Conservation (phyloP, 345 rosid genomes). For the Pseudoturritis turrita region DNA sequence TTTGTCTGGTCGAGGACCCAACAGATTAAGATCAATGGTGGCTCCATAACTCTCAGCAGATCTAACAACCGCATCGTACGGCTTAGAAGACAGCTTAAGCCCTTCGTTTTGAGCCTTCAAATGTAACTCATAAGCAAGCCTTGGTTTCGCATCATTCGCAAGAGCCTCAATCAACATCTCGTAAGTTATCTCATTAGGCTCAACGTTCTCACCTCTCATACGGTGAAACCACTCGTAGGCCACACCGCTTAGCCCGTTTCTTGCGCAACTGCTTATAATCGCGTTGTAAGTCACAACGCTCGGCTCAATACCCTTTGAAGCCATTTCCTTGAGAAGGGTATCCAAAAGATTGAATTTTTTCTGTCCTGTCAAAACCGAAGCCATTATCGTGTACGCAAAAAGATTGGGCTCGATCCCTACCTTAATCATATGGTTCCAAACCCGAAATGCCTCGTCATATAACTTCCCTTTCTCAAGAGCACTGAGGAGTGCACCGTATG, state of each 20-base stretch:
- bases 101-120: conserved; percentile 58
- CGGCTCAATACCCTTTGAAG: conserved; percentile 52
- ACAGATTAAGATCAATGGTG: conserved; percentile 45
- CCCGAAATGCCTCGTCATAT: conserved; percentile 72
- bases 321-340: conserved; percentile 64
- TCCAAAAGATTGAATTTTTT: conserved; percentile 61
- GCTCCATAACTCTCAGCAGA: conserved; percentile 56
- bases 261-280: conserved; percentile 63
- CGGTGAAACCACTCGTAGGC: conserved; percentile 95
- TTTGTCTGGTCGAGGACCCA: conserved; percentile 69
- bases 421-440: conserved; percentile 93
- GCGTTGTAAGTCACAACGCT: conserved; percentile 93
- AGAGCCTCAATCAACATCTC: conserved; percentile 77
- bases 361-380: conserved; percentile 64
- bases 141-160: conserved; percentile 74
- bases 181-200: conserved; percentile 67
- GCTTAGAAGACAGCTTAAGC: conserved; percentile 53
- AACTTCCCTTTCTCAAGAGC: conserved; percentile 88
- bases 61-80: conserved; percentile 54
- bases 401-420: conserved; percentile 67
- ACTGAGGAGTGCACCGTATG: conserved; percentile 82
- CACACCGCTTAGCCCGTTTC: conserved; percentile 50
- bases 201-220: conserved; percentile 54
- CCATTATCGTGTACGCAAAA: conserved; percentile 83
- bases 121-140: conserved; percentile 66